phyloP scores from a whole-genome alignment of 2,329 filamentous ascomycete genomes.

The Metarhizium anisopliae region DNA sequence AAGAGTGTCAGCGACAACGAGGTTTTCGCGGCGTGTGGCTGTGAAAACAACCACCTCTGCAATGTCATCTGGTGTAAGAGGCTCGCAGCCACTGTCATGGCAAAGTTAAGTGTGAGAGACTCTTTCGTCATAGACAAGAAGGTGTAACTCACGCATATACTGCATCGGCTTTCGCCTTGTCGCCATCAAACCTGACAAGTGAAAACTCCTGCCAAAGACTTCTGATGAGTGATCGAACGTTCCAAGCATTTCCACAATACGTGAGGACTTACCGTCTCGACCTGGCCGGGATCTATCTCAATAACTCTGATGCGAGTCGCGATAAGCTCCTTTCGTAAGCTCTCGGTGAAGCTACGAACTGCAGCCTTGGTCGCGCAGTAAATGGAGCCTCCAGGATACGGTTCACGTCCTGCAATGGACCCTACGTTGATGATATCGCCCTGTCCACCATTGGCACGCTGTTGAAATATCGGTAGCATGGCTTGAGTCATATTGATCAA shows the following conservation, averaged over 20 bases:
- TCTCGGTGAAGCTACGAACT: slow-evolving; percentile 75
- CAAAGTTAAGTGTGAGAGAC: neutral
- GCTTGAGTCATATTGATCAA: slow-evolving; percentile 96
- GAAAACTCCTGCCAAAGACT: slow-evolving; percentile 60
- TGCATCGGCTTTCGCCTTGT: slow-evolving; percentile 81
- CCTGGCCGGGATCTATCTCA: slow-evolving; percentile 83
- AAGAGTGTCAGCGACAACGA: slow-evolving; percentile 80
- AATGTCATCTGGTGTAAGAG: slow-evolving; percentile 82
- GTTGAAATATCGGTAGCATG: slow-evolving; percentile 72
- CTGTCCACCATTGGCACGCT: slow-evolving; percentile 62
- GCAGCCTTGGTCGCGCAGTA: slow-evolving; percentile 93
- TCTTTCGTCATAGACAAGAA: neutral
- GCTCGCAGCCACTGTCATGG: slow-evolving; percentile 56
- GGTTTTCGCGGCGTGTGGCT: slow-evolving; percentile 77
- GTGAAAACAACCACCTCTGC: slow-evolving; percentile 85
- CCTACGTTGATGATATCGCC: slow-evolving; percentile 96
- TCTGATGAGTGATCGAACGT: neutral
- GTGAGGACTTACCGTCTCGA: slow-evolving; percentile 58
- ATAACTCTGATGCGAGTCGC: slow-evolving; percentile 74
- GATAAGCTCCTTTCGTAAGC: slow-evolving; percentile 74
- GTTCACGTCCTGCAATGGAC: slow-evolving; percentile 77
- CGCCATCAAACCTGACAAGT: slow-evolving; percentile 77
- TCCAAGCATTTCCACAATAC: neutral
- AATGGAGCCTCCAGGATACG: slow-evolving; percentile 77
- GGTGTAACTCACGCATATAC: slow-evolving; percentile 64